Evolutionary conservation across 495 filamentous ascomycete genomes (phyloP).

Genomic region (Trichoderma asperelloides): DNA sequence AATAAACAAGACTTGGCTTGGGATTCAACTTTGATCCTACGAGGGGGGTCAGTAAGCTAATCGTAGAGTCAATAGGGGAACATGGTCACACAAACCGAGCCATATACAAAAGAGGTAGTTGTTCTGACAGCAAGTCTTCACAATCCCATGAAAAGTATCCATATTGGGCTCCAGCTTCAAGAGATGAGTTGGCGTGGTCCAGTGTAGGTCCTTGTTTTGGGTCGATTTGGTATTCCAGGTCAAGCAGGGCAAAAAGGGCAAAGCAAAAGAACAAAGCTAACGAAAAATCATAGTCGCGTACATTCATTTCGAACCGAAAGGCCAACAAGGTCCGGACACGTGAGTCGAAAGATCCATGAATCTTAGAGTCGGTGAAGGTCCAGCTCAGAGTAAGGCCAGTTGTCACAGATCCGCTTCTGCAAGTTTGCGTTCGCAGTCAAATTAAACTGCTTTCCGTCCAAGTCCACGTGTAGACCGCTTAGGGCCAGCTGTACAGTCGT

Average conservation of each 20-base stretch:
- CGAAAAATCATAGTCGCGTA: not conserved
- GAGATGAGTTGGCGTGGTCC: not conserved
- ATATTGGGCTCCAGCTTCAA: constrained; percentile 3
- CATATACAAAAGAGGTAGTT: not conserved
- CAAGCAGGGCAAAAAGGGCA: not conserved
- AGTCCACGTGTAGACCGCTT: constrained; percentile 4
- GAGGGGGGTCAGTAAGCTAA: constrained; percentile 15
- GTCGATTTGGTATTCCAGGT: not conserved
- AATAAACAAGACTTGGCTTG: constrained; percentile 22
- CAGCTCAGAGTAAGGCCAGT: constrained; percentile 6
- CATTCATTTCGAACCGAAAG: constrained; percentile 9
- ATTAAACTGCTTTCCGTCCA: not conserved
- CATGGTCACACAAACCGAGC: constrained; percentile 30
- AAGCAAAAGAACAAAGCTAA: not conserved
- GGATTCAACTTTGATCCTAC: constrained; percentile 41
- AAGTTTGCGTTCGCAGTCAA: constrained; percentile 4
- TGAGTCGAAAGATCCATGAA: not conserved
- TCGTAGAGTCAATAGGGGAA: constrained; percentile 15
- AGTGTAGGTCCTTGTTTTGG: not conserved
- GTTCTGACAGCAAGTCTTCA: constrained; percentile 10
- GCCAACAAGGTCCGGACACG: constrained; percentile 5
- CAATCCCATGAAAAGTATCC: not conserved
- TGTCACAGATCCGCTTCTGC: constrained; percentile 7
- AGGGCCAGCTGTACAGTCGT: constrained; percentile 1
- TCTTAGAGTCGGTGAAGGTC: constrained; percentile 3